Evolutionary conservation across 2,329 filamentous ascomycete genomes (phyloP), one percentile per base, ranked within the genome.

Genomic region (Chaetomium sp.): DNA sequence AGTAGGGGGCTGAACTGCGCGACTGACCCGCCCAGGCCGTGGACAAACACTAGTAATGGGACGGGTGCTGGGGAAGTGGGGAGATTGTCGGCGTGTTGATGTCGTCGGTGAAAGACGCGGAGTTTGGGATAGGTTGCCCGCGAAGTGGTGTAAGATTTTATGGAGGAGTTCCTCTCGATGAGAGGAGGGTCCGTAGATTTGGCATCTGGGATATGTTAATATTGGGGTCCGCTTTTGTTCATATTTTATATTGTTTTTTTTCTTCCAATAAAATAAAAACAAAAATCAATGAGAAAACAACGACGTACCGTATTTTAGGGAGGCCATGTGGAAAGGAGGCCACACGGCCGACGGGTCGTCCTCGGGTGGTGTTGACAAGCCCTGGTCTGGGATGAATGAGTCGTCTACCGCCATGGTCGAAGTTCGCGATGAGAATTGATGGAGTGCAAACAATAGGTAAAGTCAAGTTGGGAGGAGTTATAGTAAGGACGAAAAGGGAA

Each of bases 21-120:
- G 32, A 91, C 80, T 0, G 89, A 95, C 49, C 94, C 94, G n/a
- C 92, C 94, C 8, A 97, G 79, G 1, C 94, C 94, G 67, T 97
- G 94, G 55, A 97, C 78, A 67, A 95, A 96, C 44, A 97, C 91
- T 3, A 97, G 74, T 8, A 99, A 74, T 1, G 94, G 94, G 9
- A 96, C 73, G 0, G 88, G 85, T 0, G 81, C 79, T 1, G 89
- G 88, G 59, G 84, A 78, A 43, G 76, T 79, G 2, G 89, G 90
- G 4, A 97, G 78, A 69, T 94, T 88, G 57, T 85, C 81, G n/a
- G 86, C 84, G 66, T 96, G 90, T 19, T 85, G 81, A 71, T 96
- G 94, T 53, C 82, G 82, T 55, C 87, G 82, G 72, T 87, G 91
- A 70, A 97, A 96, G 44, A 91, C 85, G 55, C 92, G 84, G 60